Percentiles rank a stretch among this genome's conserved stretches.
phyloP scores from a whole-genome alignment of 1,139 yeast genomes.

The Suhomyces kunorum region DNA sequence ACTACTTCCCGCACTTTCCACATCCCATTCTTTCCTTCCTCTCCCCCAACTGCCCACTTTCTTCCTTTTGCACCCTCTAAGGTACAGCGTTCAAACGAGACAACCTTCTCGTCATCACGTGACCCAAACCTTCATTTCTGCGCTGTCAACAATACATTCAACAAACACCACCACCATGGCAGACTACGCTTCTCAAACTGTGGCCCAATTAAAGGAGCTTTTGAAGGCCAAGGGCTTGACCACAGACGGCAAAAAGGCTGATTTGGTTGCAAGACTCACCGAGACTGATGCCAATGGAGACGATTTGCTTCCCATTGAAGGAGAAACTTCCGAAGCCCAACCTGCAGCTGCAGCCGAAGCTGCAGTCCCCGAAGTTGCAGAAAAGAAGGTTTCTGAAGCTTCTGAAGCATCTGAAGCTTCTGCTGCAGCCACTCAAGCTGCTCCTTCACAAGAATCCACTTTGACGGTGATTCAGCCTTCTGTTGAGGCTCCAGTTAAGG shows the following conservation, averaged over 20 bases:
- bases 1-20: background rate
- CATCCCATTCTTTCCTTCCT: background rate
- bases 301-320: constrained; percentile 15
- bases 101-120: constrained; percentile 1
- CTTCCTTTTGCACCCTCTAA: background rate
- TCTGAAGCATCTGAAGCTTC: constrained; percentile 13
- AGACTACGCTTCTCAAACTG: constrained; percentile 67
- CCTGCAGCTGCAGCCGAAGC: constrained; percentile 18
- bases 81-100: background rate
- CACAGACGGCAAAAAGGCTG: constrained; percentile 80
- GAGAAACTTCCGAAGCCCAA: constrained; percentile 19
- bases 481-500: constrained; percentile 11
- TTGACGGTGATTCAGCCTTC: constrained; percentile 16
- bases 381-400: constrained; percentile 16
- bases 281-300: constrained; percentile 25
- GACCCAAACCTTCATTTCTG: background rate
- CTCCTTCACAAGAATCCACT: constrained; percentile 7
- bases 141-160: constrained; percentile 6
- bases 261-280: constrained; percentile 68
- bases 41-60: background rate
- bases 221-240: constrained; percentile 70
- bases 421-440: too few relatives aligned
- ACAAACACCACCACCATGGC: constrained; percentile 39
- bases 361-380: constrained; percentile 16
- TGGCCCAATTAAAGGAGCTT: constrained; percentile 79